Percentiles rank a stretch among this genome's conserved stretches.
phyloP scores from a whole-genome alignment of 306 rosid genomes.

The Boehmeria nivea region DNA sequence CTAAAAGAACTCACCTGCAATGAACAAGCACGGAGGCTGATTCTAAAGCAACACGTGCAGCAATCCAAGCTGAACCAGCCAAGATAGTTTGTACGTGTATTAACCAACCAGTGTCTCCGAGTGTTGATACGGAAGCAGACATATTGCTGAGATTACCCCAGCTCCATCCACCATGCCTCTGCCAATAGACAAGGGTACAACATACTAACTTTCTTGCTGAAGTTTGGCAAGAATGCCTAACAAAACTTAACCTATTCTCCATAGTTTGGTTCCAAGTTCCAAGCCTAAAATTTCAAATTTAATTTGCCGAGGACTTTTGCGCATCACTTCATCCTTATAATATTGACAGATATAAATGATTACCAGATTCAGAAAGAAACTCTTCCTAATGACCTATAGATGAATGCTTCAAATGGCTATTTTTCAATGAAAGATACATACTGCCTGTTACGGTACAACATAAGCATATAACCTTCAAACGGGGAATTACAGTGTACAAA shows the following conservation, averaged over 20 bases:
- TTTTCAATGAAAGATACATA: too few relatives aligned
- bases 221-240: constrained; percentile 17
- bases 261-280: neutral
- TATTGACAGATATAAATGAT: too few relatives aligned
- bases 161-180: constrained; percentile 96
- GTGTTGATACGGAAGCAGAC: constrained; percentile 95
- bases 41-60: constrained; percentile 90
- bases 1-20: constrained; percentile 62
- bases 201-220: neutral
- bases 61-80: constrained; percentile 99
- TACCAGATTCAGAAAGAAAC: too few relatives aligned
- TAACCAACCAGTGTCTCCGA: constrained; percentile 97
- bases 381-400: too few relatives aligned
- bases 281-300: too few relatives aligned
- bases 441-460: too few relatives aligned
- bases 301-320: too few relatives aligned
- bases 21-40: constrained; percentile 91
- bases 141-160: constrained; percentile 98
- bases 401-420: too few relatives aligned
- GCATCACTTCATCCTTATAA: too few relatives aligned
- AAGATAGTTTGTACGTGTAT: constrained; percentile 77
- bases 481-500: too few relatives aligned
- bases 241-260: constrained; percentile 10
- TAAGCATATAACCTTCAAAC: too few relatives aligned
- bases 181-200: constrained; percentile 26